A percentile compares a stretch with the other conserved stretches of the same genome.
These are phyloP conservation scores for Backusella tarrabulga DNA, from an alignment of 192 early-diverging fungal species.

Conservation along the genomic window DNA sequence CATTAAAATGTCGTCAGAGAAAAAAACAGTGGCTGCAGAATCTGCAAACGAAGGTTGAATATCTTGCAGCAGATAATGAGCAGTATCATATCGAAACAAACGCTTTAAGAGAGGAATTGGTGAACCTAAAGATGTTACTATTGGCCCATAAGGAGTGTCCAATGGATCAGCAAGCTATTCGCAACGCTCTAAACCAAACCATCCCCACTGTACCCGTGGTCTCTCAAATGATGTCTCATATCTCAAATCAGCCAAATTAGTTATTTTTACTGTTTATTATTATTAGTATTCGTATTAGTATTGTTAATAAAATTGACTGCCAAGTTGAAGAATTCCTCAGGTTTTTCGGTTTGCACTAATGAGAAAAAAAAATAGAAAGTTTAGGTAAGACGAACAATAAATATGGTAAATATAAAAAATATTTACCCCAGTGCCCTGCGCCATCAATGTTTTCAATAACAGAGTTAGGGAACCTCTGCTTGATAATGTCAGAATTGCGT, in stretches of 20 bases:
- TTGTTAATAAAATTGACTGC: not conserved
- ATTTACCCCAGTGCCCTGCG: conserved; percentile 87
- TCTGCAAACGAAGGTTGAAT: conserved; percentile 67
- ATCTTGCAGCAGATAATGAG: conserved; percentile 66
- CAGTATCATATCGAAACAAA: conserved; percentile 53
- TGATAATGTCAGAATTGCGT: conserved; percentile 53
- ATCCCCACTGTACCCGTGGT: not conserved
- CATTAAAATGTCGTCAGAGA: conserved; percentile 88
- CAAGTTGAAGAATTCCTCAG: conserved; percentile 60
- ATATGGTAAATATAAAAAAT: not conserved
- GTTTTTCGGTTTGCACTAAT: conserved; percentile 69
- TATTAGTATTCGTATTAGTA: not conserved
- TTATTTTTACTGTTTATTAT: not conserved
- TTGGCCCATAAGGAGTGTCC: conserved; percentile 77
- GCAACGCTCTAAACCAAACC: conserved; percentile 50
- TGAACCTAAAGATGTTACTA: conserved; percentile 75
- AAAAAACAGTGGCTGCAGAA: conserved; percentile 90
- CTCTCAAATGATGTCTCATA: conserved; percentile 37
- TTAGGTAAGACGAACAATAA: not conserved
- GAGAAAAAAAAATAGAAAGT: not conserved
- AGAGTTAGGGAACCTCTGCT: conserved; percentile 68
- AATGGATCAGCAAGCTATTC: conserved; percentile 45
- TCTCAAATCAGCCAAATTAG: not conserved
- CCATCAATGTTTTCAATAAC: conserved; percentile 61
- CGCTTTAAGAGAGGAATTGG: conserved; percentile 64